phyloP scores from a whole-genome alignment of 1,284 basidiomycete genomes.

The Ganoderma lingzhi region DNA sequence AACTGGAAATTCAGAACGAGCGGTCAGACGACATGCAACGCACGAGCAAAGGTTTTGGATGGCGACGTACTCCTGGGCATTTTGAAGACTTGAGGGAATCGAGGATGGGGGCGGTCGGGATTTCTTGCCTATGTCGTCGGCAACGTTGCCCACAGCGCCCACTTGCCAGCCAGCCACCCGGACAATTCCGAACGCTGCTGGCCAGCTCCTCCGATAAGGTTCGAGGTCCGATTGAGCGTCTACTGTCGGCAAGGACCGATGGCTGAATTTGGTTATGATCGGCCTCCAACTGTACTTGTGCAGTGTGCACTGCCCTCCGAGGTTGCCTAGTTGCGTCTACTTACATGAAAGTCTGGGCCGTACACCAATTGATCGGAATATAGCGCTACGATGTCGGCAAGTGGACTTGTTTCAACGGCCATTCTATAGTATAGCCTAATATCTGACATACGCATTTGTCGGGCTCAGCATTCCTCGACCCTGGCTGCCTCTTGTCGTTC shows the following conservation, averaged over 20 bases:
- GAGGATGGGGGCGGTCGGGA: slow-evolving; percentile 34
- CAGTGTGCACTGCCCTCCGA: no score
- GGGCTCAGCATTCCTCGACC: not conserved
- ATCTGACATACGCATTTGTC: not conserved
- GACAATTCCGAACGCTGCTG: slow-evolving; percentile 37
- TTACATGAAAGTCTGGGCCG: not conserved
- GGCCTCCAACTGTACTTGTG: no score
- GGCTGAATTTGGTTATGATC: not conserved
- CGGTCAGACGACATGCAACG: slow-evolving; percentile 39
- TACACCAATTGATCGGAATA: not conserved
- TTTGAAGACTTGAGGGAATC: slow-evolving; percentile 52
- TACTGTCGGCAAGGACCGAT: not conserved
- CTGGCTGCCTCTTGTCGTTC: not conserved
- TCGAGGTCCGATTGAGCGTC: not conserved
- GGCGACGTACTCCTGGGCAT: slow-evolving; percentile 69
- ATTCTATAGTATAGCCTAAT: not conserved
- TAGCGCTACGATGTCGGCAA: not conserved
- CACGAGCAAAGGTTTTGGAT: not conserved
- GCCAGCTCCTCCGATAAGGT: slow-evolving; percentile 32
- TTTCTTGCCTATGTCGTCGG: slow-evolving; percentile 34
- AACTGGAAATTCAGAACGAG: slow-evolving; percentile 56
- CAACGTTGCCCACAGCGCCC: slow-evolving; percentile 20
- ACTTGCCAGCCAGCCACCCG: slow-evolving; percentile 41
- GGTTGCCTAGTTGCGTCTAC: no score
- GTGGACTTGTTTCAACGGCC: not conserved